A percentile compares a stretch with the other conserved stretches of the same genome.
Conservation (phyloP, 345 rosid species). For the Luvunga scandens region DNA sequence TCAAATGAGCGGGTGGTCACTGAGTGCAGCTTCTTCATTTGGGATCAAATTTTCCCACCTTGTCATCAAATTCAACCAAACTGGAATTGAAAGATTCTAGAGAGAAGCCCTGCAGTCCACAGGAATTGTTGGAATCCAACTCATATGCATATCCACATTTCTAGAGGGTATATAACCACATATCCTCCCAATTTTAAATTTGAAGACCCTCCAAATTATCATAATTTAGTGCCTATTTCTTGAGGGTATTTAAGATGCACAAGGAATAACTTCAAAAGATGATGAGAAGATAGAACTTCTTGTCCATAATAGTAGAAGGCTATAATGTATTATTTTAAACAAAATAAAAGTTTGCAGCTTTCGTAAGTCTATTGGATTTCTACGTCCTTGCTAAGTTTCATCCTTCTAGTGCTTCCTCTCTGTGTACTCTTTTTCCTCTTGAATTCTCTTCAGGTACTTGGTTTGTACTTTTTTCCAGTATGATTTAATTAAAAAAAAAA, state of each 20-base stretch:
- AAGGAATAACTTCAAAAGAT: neutral
- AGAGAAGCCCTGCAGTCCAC: conserved; percentile 50
- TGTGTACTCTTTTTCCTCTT: neutral
- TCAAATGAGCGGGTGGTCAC: conserved; percentile 7
- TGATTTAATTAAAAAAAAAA: neutral
- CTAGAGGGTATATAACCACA: neutral
- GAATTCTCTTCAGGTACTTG: neutral
- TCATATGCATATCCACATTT: neutral
- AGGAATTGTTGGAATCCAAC: conserved; percentile 19
- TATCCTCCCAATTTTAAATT: neutral
- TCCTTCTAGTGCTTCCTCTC: neutral
- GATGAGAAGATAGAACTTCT: neutral
- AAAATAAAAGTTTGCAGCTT: neutral
- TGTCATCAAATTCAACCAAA: conserved; percentile 34
- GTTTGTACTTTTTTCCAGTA: neutral
- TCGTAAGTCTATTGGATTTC: neutral
- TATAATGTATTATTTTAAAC: neutral
- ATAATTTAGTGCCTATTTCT: neutral
- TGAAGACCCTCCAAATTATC: neutral
- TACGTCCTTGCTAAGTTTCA: neutral
- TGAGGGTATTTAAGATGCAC: neutral
- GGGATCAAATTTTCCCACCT: conserved; percentile 27
- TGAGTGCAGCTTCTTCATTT: conserved; percentile 30
- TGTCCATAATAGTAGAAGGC: neutral
- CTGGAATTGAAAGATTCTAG: conserved; percentile 41